Evolutionary conservation across 805 yeast species (phyloP).

Genomic region (Ascoidea rubescens): DNA sequence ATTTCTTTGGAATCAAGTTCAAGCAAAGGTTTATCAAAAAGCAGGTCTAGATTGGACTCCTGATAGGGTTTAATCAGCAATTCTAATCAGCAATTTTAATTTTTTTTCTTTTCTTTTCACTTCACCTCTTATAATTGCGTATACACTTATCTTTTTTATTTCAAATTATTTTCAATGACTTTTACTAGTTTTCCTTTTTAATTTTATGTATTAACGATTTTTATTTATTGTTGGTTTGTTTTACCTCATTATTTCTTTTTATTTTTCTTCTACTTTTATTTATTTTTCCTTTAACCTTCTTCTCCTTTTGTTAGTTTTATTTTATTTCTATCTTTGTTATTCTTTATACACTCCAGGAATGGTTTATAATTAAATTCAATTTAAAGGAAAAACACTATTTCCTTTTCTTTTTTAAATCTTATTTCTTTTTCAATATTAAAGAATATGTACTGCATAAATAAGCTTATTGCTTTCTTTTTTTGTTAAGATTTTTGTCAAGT

Average conservation of each 20-base stretch:
- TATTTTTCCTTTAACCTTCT: not conserved
- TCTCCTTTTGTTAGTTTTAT: not conserved
- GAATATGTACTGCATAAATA: not conserved
- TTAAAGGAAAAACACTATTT: too few relatives aligned
- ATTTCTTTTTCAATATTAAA: not conserved
- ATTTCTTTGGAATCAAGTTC: constrained; percentile 50
- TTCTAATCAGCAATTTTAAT: not conserved
- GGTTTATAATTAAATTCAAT: not conserved
- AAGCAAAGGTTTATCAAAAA: constrained; percentile 39
- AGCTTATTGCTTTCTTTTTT: not conserved
- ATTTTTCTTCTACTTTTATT: not conserved
- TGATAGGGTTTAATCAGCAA: constrained; percentile 15
- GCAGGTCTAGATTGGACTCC: constrained; percentile 50
- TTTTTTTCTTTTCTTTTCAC: not conserved
- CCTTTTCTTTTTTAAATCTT: too few relatives aligned
- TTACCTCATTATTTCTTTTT: not conserved
- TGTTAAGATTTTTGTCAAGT: not conserved
- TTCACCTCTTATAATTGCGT: not conserved
- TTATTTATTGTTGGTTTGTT: not conserved
- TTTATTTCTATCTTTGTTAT: not conserved
- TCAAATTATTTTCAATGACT: not conserved
- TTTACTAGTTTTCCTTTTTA: not conserved
- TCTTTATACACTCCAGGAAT: not conserved
- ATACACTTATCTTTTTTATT: not conserved
- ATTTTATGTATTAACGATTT: not conserved